phyloP scores from a whole-genome alignment of 352 stramenopile genomes.

The Pythium aphanidermatum region DNA sequence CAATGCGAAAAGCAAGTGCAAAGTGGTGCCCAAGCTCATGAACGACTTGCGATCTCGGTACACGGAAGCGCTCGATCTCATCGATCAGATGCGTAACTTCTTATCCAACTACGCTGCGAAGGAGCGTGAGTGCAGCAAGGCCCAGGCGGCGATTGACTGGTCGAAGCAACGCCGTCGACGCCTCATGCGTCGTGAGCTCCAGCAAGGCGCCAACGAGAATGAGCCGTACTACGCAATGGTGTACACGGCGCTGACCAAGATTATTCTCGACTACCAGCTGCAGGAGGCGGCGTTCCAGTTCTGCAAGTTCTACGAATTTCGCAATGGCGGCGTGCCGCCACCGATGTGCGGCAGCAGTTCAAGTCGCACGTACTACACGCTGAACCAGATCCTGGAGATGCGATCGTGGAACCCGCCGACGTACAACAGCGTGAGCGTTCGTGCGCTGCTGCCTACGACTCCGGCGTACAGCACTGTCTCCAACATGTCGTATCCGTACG shows the following conservation, averaged over 20 bases:
- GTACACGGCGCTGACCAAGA: constrained; percentile 5
- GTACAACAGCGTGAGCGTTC: neutral
- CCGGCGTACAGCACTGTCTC: neutral
- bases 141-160: neutral
- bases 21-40: neutral
- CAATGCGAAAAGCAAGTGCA: neutral
- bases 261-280: constrained; percentile 6
- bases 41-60: neutral
- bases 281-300: constrained; percentile 12
- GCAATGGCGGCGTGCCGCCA: constrained; percentile 3
- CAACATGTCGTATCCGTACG: neutral
- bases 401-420: neutral
- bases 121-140: neutral
- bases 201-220: neutral
- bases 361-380: constrained; percentile 6
- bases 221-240: constrained; percentile 8
- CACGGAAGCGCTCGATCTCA: neutral
- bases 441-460: constrained; percentile 1
- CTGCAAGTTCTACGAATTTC: constrained; percentile 16
- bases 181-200: neutral
- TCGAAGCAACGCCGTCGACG: too few relatives aligned
- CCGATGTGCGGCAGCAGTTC: constrained; percentile 2
- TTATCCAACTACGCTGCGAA: neutral
- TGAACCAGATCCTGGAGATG: constrained; percentile 4
- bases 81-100: neutral